Base-by-base conservation (phyloP, 2,329 filamentous ascomycete species). In the Xylariaceae sp. region DNA sequence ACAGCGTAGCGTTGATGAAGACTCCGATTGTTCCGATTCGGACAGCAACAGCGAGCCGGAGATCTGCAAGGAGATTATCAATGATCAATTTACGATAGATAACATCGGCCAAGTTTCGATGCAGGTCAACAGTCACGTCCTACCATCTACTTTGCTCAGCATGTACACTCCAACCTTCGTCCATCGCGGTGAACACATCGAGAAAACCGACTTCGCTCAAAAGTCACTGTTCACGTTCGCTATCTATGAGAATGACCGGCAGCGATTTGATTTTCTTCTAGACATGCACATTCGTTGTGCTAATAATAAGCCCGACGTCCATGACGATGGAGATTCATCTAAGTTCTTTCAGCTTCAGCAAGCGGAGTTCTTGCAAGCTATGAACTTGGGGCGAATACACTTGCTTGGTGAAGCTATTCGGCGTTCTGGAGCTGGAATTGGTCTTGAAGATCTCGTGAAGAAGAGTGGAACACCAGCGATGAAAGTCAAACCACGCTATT, bases 41-140 rank as follows among this genome's bases (percentile, higher is more conserved):
- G 61, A 65, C 7, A 53, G 49, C 23, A 57, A 64, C n/a, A 64
- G 61, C 3, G 67, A 69, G 35, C 71, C 71, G 16, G 67, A 67
- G 6, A 71, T 80, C 33, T 67, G 71, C 38, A 67, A 67, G 14
- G 75, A 83, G 48, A 70, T 82, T 33, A 67, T 88, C 22, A 77
- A 85, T 53, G 78, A 84, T 11, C 72, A 76, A 27, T 88, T 86
- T 61, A 93, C 88, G 0, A 77, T 92, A 42, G 85, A 93, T 14
- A 81, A 88, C 54, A 74, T 93, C 46, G 85, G 85, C 0, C 77
- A 87, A 52, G 72, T 86, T 4, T 79, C 79, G 0, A 82, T 77
- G 58, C 74, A 84, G 44, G 84, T 89, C 47, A 82, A 86, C 59
- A 86, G 85, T 45, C 66, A 71, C 14, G 66, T 75, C 7, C 73